phyloP scores from a whole-genome alignment of 2,329 filamentous ascomycete species.

The Aspergillus sp. region DNA sequence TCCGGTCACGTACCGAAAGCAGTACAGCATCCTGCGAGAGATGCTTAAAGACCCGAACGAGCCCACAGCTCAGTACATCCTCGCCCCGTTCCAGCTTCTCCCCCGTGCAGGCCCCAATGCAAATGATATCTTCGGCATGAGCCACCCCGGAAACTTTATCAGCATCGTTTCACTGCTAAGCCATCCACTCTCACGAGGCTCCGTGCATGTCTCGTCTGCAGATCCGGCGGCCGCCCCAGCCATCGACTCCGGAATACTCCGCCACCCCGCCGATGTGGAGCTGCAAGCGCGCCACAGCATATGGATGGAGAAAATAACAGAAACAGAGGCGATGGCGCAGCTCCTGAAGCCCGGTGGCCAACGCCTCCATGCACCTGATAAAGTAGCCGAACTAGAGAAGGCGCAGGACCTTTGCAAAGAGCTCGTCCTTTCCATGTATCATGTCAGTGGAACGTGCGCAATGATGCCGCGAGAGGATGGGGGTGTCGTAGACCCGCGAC shows the following conservation, averaged over 20 bases:
- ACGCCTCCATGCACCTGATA: slow-evolving; percentile 16
- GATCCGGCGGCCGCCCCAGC: slow-evolving; percentile 32
- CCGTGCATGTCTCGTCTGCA: slow-evolving; percentile 41
- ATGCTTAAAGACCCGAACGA: slow-evolving; percentile 18
- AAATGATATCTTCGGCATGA: slow-evolving; percentile 15
- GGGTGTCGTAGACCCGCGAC: slow-evolving; percentile 5
- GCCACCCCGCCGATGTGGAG: slow-evolving; percentile 46
- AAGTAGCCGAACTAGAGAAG: slow-evolving; percentile 9
- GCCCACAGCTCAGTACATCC: slow-evolving; percentile 20
- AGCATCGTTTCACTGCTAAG: slow-evolving; percentile 26
- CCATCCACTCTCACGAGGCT: slow-evolving; percentile 32
- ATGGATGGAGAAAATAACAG: slow-evolving; percentile 33
- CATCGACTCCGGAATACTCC: slow-evolving; percentile 47
- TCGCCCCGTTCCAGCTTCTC: slow-evolving; percentile 22
- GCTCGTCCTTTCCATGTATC: slow-evolving; percentile 10
- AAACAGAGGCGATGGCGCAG: slow-evolving; percentile 28
- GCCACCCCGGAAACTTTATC: slow-evolving; percentile 18
- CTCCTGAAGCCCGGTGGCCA: slow-evolving; percentile 33
- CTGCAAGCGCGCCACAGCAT: slow-evolving; percentile 38
- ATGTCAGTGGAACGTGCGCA: slow-evolving; percentile 5
- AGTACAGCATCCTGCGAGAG: slow-evolving; percentile 2
- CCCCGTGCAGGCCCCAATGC: slow-evolving; percentile 9
- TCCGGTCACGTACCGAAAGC: background rate
- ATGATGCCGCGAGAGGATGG: slow-evolving; percentile 9
- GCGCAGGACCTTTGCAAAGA: slow-evolving; percentile 21